Evolutionary conservation across 1,284 basidiomycete genomes (phyloP).

Genomic region (Mycena citricolor): DNA sequence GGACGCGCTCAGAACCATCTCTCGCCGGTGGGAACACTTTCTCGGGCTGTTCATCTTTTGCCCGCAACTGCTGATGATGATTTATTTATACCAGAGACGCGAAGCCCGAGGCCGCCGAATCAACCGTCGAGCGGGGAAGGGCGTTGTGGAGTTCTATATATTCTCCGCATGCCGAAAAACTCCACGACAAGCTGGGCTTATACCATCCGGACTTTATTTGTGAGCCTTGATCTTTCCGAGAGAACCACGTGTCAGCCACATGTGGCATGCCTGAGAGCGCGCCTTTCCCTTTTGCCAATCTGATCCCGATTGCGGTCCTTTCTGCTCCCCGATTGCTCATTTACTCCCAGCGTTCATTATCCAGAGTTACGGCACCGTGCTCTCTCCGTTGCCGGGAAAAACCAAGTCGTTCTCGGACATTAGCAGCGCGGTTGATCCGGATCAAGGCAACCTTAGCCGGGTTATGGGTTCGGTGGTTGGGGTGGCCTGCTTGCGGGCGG

Average conservation of each 20-base stretch:
- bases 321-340: constrained; percentile 28
- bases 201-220: constrained; percentile 87
- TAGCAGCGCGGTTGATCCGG: constrained; percentile 43
- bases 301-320: constrained; percentile 22
- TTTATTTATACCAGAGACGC: constrained; percentile 47
- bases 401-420: constrained; percentile 40
- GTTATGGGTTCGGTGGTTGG: constrained; percentile 88
- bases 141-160: constrained; percentile 92
- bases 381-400: constrained; percentile 71
- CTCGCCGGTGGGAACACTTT: constrained; percentile 60
- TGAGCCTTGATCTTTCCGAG: constrained; percentile 44
- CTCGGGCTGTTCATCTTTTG: constrained; percentile 11
- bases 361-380: constrained; percentile 85
- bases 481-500: constrained; percentile 87
- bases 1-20: constrained; percentile 59
- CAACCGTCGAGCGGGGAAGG: constrained; percentile 64
- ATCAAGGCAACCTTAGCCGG: constrained; percentile 84
- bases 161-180: constrained; percentile 84
- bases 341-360: constrained; percentile 81
- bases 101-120: constrained; percentile 63
- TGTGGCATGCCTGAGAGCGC: constrained; percentile 22
- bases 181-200: constrained; percentile 82
- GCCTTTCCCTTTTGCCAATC: constrained; percentile 11
- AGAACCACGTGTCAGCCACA: too few species aligned
- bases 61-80: constrained; percentile 15